These are phyloP conservation scores for Chalciporus chontae DNA, from an alignment of 768 basidiomycete genomes.

Conservation along the genomic window DNA sequence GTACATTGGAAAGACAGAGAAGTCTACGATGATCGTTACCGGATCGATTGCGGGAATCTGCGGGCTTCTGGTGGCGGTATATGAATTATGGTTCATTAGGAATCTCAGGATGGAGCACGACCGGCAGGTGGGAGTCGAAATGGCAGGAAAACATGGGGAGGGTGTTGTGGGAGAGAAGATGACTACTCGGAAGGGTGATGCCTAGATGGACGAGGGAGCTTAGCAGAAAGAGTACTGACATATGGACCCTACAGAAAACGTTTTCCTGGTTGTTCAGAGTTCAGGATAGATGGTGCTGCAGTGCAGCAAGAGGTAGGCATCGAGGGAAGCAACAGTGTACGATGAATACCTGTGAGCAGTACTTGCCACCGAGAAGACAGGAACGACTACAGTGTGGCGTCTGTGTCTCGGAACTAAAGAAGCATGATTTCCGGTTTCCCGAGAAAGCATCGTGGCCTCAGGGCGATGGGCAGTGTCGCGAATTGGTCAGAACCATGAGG, in stretches of 20 bases:
- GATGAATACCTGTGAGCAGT: conserved; percentile 1
- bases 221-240: background rate
- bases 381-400: conserved; percentile 2
- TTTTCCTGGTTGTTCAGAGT: too few species aligned
- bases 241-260: background rate
- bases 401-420: conserved; percentile 5
- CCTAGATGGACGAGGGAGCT: background rate
- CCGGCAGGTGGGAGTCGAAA: conserved; percentile 37
- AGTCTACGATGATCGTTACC: conserved; percentile 48
- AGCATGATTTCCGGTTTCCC: conserved; percentile 19
- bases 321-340: background rate
- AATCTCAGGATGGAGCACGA: conserved; percentile 43
- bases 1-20: conserved; percentile 39
- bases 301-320: background rate
- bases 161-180: conserved; percentile 29
- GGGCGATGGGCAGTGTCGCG: conserved; percentile 18
- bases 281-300: too few species aligned
- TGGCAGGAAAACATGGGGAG: conserved; percentile 43
- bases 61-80: conserved; percentile 38
- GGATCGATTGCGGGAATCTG: conserved; percentile 37
- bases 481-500: conserved; percentile 1
- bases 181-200: background rate
- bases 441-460: conserved; percentile 14
- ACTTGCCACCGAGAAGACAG: background rate
- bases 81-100: conserved; percentile 44